phyloP scores from a whole-genome alignment of 2,329 filamentous ascomycete genomes.

The Mycosphaerella arachidis region DNA sequence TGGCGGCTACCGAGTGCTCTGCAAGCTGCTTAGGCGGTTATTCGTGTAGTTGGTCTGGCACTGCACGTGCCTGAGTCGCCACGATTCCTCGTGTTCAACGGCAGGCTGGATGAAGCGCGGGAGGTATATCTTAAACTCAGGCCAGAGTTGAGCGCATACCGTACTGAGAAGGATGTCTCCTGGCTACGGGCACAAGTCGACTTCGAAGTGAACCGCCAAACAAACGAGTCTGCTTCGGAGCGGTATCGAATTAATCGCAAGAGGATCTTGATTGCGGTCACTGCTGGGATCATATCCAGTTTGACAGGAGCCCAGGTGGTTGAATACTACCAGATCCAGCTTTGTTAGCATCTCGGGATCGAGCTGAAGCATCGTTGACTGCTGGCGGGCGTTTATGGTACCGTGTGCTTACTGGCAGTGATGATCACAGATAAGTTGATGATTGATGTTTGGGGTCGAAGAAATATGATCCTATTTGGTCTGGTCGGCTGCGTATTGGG shows the following conservation, averaged over 20 bases:
- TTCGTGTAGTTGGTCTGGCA: constrained; percentile 27
- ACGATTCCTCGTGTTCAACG: constrained; percentile 19
- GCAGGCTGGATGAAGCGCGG: constrained; percentile 23
- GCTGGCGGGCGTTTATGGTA: constrained; percentile 51
- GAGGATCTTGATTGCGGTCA: constrained; percentile 50
- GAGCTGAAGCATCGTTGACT: constrained; percentile 47
- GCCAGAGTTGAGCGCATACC: constrained; percentile 39
- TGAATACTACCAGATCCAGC: constrained; percentile 39
- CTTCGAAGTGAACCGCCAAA: constrained; percentile 35
- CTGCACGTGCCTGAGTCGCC: constrained; percentile 20
- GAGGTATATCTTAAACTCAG: constrained; percentile 37
- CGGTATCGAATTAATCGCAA: constrained; percentile 49
- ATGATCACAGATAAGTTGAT: constrained; percentile 48
- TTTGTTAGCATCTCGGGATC: constrained; percentile 53
- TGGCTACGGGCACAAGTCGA: constrained; percentile 46
- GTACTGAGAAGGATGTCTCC: constrained; percentile 47
- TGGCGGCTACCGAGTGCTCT: constrained; percentile 21
- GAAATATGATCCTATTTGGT: constrained; percentile 54
- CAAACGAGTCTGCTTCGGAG: constrained; percentile 40
- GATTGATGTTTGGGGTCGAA: constrained; percentile 54
- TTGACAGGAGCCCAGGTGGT: constrained; percentile 55
- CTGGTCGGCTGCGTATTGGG: constrained; percentile 49
- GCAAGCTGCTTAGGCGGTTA: constrained; percentile 45
- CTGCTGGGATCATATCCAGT: constrained; percentile 53
- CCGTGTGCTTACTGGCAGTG: constrained; percentile 48